Conservation (phyloP, 2,329 filamentous ascomycete genomes). For the Colletotrichum chlorophyti region DNA sequence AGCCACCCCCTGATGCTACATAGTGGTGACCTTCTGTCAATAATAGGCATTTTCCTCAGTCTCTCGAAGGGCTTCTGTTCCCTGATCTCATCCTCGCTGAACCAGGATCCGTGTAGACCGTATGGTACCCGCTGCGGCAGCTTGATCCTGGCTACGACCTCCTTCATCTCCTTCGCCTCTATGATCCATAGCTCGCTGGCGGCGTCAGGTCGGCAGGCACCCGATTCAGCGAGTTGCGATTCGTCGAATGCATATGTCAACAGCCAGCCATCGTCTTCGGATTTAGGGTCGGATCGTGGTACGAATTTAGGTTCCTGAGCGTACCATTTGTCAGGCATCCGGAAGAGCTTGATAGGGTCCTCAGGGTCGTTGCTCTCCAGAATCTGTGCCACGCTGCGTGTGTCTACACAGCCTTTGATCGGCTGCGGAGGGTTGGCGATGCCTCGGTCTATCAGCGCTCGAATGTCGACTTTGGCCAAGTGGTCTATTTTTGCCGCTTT, state of each 20-base stretch:
- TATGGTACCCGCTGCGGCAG: conserved; percentile 75
- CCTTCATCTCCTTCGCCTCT: conserved; percentile 67
- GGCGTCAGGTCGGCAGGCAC: conserved; percentile 50
- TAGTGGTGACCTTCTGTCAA: neutral
- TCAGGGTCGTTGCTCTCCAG: conserved; percentile 48
- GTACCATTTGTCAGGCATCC: conserved; percentile 65
- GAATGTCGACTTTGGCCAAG: conserved; percentile 66
- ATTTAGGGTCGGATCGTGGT: conserved; percentile 43
- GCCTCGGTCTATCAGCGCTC: conserved; percentile 59
- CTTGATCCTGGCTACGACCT: conserved; percentile 62
- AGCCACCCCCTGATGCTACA: neutral
- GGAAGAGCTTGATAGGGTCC: conserved; percentile 68
- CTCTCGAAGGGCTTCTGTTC: conserved; percentile 47
- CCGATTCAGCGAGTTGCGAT: conserved; percentile 61
- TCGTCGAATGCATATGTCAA: conserved; percentile 76
- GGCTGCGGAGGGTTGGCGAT: conserved; percentile 49
- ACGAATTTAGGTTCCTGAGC: conserved; percentile 75
- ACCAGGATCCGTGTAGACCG: conserved; percentile 71
- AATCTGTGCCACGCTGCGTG: conserved; percentile 59
- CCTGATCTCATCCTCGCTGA: conserved; percentile 57
- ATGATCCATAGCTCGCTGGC: conserved; percentile 73
- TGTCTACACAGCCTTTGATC: conserved; percentile 69
- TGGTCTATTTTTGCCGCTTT: conserved; percentile 71
- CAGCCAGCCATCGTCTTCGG: conserved; percentile 72
- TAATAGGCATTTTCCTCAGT: neutral